Percentiles rank a stretch among this genome's conserved stretches.
phyloP scores from a whole-genome alignment of 148 eudicot genomes.

The Gaultheria prostrata region DNA sequence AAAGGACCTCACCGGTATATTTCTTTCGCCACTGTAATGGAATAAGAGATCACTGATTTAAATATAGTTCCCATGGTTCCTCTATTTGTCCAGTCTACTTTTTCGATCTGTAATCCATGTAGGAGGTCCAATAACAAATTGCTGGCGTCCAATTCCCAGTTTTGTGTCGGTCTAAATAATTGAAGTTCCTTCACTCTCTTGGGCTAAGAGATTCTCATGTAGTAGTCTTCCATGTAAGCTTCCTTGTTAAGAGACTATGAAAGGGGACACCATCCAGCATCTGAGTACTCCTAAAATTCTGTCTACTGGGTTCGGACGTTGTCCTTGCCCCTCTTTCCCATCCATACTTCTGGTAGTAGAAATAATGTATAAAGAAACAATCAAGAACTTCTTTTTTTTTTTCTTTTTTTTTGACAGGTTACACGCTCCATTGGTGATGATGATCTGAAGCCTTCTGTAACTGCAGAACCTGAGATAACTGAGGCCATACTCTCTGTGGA shows the following conservation, averaged over 20 bases:
- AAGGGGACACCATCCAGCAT: neutral
- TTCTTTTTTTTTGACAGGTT: conserved; percentile 44
- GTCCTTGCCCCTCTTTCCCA: neutral
- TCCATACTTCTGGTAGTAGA: neutral
- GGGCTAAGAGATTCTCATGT: neutral
- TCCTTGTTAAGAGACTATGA: neutral
- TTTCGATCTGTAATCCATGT: neutral
- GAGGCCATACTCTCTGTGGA: conserved; percentile 56
- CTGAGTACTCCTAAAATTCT: neutral
- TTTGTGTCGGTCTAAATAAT: neutral
- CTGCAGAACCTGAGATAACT: conserved; percentile 96
- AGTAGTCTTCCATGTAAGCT: neutral
- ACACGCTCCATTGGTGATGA: conserved; percentile 98
- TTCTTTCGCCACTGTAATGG: neutral
- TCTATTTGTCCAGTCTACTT: neutral
- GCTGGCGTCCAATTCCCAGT: neutral
- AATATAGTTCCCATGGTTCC: neutral
- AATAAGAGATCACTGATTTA: neutral
- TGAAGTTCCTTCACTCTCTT: neutral
- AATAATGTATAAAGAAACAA: neutral
- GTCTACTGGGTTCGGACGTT: neutral
- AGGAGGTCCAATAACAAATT: neutral
- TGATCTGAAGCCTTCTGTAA: conserved; percentile 93
- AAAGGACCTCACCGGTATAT: neutral
- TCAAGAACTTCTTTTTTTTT: neutral